Evolutionary conservation across 345 rosid genomes (phyloP).

Genomic region (Pugionium dolabratum): DNA sequence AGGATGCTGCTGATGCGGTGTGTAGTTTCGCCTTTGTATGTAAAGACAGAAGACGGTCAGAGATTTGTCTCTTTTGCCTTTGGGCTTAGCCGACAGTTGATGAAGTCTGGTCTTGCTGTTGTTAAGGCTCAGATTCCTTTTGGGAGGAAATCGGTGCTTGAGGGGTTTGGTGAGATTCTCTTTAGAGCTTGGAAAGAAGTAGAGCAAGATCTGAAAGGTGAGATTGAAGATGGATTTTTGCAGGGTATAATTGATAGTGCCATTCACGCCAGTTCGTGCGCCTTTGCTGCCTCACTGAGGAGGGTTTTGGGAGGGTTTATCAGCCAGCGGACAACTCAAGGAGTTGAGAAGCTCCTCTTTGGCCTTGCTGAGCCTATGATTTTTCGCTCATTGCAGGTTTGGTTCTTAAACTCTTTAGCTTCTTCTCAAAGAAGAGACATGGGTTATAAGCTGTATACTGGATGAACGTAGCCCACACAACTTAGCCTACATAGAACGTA

Average conservation of each 20-base stretch:
- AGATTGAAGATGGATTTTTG: constrained; percentile 75
- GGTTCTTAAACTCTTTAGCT: neutral
- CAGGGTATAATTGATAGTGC: constrained; percentile 74
- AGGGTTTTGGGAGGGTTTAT: constrained; percentile 80
- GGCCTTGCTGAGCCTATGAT: constrained; percentile 82
- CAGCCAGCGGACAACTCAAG: constrained; percentile 63
- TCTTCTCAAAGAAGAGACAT: neutral
- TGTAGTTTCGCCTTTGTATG: constrained; percentile 69
- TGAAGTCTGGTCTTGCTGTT: constrained; percentile 80
- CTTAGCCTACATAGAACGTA: constrained; percentile 1
- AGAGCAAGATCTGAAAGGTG: constrained; percentile 56
- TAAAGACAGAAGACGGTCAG: constrained; percentile 87
- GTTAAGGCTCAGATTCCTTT: constrained; percentile 80
- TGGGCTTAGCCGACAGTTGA: constrained; percentile 70
- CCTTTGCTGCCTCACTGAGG: constrained; percentile 70
- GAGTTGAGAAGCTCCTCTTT: constrained; percentile 86
- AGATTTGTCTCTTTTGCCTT: constrained; percentile 66
- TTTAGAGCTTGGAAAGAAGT: constrained; percentile 83
- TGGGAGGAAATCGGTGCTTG: constrained; percentile 84
- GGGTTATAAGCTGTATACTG: neutral
- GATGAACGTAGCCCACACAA: neutral
- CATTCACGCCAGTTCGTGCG: constrained; percentile 54
- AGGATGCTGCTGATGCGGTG: constrained; percentile 73
- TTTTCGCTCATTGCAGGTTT: constrained; percentile 86
- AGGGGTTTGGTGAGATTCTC: constrained; percentile 78